Conservation (phyloP, 2,329 filamentous ascomycete genomes). For the Xylaria hypoxylon region DNA sequence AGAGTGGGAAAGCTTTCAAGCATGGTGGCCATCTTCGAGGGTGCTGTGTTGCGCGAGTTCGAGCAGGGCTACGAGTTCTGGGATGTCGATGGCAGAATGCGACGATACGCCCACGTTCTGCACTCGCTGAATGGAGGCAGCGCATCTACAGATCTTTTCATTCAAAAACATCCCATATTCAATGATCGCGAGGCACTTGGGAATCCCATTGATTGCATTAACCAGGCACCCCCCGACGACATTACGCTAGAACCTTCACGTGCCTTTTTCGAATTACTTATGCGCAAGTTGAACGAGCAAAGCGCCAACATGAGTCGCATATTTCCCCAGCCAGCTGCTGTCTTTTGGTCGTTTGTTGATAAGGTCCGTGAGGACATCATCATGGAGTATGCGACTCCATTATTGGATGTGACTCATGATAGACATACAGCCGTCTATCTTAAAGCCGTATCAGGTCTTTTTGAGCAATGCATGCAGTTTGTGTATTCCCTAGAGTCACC, state of each 20-base stretch:
- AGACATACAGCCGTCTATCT: slow-evolving; percentile 81
- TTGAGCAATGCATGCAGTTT: slow-evolving; percentile 86
- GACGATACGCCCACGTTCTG: slow-evolving; percentile 87
- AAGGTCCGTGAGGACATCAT: slow-evolving; percentile 87
- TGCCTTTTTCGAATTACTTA: slow-evolving; percentile 80
- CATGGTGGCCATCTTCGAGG: slow-evolving; percentile 88
- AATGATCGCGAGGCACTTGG: slow-evolving; percentile 76
- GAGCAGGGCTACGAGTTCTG: slow-evolving; percentile 90
- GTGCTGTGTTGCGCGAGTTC: slow-evolving; percentile 89
- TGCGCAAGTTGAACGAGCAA: slow-evolving; percentile 84
- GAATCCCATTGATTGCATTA: slow-evolving; percentile 84
- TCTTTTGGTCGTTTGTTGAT: slow-evolving; percentile 83
- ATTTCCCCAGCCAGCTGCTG: slow-evolving; percentile 77
- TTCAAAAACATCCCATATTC: slow-evolving; percentile 89
- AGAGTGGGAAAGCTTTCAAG: slow-evolving; percentile 78
- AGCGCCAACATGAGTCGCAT: slow-evolving; percentile 81
- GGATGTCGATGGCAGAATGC: slow-evolving; percentile 91
- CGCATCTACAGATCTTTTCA: slow-evolving; percentile 84
- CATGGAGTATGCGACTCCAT: slow-evolving; percentile 83
- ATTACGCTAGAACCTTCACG: slow-evolving; percentile 84
- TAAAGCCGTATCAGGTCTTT: slow-evolving; percentile 86
- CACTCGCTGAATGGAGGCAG: slow-evolving; percentile 83
- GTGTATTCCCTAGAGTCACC: slow-evolving; percentile 77
- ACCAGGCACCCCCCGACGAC: slow-evolving; percentile 71
- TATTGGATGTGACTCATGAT: slow-evolving; percentile 89